phyloP scores from a whole-genome alignment of 345 rosid species.

The Linum usitatissimum region DNA sequence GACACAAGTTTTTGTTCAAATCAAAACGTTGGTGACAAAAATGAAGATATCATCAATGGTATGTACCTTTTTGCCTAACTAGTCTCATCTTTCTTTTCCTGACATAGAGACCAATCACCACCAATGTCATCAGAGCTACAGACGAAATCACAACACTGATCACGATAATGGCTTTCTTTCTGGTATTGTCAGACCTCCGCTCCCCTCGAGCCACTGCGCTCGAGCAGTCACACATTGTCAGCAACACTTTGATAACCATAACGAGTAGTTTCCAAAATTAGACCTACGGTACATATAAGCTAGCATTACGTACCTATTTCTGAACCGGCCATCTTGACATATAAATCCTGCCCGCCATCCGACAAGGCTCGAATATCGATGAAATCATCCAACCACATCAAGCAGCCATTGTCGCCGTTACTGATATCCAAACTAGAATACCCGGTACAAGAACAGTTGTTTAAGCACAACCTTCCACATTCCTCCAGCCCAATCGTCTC shows the following conservation, averaged over 20 bases:
- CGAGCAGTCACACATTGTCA: too few relatives aligned
- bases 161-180: background rate
- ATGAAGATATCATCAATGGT: background rate
- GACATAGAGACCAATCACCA: background rate
- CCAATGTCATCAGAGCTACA: background rate
- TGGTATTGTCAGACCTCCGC: background rate
- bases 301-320: background rate
- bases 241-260: too few relatives aligned
- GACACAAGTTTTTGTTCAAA: too few relatives aligned
- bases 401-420: background rate
- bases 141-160: background rate
- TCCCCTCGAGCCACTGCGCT: background rate
- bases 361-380: background rate
- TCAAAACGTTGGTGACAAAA: too few relatives aligned
- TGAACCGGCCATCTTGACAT: background rate
- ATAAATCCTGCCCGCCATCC: background rate
- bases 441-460: background rate
- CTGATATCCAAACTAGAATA: background rate
- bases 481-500: background rate
- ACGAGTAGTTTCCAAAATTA: too few relatives aligned
- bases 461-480: background rate
- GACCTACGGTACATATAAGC: too few relatives aligned
- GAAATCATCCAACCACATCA: slow-evolving; percentile 1
- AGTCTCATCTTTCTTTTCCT: background rate
- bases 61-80: background rate